These are phyloP conservation scores for Calonectria hongkongensis DNA, from an alignment of 2,329 filamentous ascomycete species.

Conservation along the genomic window DNA sequence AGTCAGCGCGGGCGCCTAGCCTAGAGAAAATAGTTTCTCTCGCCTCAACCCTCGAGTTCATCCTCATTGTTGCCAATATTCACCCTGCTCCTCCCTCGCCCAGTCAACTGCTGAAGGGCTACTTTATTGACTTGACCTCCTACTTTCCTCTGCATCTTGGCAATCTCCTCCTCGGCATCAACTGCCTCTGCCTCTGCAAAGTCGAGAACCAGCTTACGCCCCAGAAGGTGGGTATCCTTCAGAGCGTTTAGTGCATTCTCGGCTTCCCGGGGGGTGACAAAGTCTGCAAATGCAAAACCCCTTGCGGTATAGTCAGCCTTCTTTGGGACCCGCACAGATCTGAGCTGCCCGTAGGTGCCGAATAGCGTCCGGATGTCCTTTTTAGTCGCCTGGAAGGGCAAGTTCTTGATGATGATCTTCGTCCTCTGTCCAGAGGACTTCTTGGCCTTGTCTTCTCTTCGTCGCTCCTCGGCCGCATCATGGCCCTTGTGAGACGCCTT, in stretches of 20 bases:
- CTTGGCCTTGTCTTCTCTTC: conserved; percentile 88
- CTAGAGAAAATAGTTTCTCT: conserved; percentile 48
- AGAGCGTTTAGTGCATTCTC: conserved; percentile 92
- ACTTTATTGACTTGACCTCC: conserved; percentile 93
- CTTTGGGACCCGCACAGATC: conserved; percentile 94
- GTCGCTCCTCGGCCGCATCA: conserved; percentile 91
- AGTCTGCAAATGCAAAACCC: conserved; percentile 98
- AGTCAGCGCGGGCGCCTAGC: conserved; percentile 14
- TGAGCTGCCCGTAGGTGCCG: conserved; percentile 91
- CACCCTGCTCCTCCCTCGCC: conserved; percentile 89
- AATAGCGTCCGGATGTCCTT: conserved; percentile 93
- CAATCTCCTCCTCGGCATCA: conserved; percentile 96
- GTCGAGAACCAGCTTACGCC: conserved; percentile 91
- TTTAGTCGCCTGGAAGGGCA: conserved; percentile 96
- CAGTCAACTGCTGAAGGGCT: conserved; percentile 90
- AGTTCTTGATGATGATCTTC: conserved; percentile 98
- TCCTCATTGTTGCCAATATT: conserved; percentile 85
- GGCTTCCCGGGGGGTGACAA: conserved; percentile 92
- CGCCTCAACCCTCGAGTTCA: conserved; percentile 65
- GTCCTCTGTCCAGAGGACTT: conserved; percentile 85
- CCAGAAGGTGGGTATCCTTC: conserved; percentile 93
- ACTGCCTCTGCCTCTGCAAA: conserved; percentile 92
- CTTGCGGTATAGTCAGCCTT: conserved; percentile 93
- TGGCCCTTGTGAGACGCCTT: conserved; percentile 90
- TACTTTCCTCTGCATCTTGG: conserved; percentile 97